Evolutionary conservation across 495 filamentous ascomycete species (phyloP), one percentile per base, ranked within the genome.

Genomic region (Achaetomiella virescens): DNA sequence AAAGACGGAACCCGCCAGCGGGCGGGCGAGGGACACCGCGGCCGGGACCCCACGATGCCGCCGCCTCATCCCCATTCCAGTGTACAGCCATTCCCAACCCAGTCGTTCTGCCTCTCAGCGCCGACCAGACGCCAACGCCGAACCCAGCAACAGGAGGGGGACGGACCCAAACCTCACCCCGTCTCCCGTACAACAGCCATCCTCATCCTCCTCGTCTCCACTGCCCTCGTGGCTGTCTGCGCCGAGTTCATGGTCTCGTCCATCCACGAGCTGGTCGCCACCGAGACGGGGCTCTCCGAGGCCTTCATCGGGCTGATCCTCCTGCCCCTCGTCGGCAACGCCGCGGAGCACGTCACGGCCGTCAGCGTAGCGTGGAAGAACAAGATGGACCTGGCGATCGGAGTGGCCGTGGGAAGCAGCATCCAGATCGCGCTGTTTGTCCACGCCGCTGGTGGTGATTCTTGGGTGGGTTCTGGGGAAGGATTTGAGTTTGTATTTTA

Each of bases 301-400:
- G 83, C 86, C 8, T 95, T 96, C 62, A 87, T 95, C 62, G 90
- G 90, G 51, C 74, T 96, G 5, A 95, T 96, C 66, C 85, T 95
- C 59, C 71, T 95, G 2, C 90, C 91, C 20, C 91, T 96, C 57
- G 89, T 96, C 11, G 89, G 90, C 53, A 96, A 96, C 61, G 90
- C 91, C 1, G 91, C 90, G 0, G 90, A 96, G 74, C 90, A 96
- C 75, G 87, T 93, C 7, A 95, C 90, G 1, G 89, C 91, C 1
- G 87, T 96, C 36, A 88, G 83, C 24, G 90, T 95, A 8, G 90
- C 91, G 6, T 79, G 81, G 59, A 96, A 95, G 77, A 95, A 96
- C 73, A 96, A 96, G 75, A 95, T 96, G 90, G 90, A 96, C 75
- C 75, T 95, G 25, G 86, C 91, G 0, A 95, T 96, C 59, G 90